Evolutionary conservation across 169 alveolate genomes (phyloP), one percentile per base, ranked within the genome.

Genomic region (Eimeria zaria): DNA sequence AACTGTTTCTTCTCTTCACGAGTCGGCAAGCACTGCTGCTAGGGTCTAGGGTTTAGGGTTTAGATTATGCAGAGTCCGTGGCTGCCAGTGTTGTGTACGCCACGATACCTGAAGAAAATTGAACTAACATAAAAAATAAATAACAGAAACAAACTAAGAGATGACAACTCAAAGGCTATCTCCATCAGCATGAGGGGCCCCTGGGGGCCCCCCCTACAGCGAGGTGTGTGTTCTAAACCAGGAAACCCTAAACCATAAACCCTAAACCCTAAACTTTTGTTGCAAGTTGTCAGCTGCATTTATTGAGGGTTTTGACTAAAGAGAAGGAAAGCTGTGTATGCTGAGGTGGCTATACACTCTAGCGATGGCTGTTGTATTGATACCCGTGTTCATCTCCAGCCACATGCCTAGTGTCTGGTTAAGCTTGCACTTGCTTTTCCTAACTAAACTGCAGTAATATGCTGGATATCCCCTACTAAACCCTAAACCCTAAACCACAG

Each of bases 1-100:
- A 12, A 18, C 16, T 58, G 67, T 58, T 2, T 51, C 58, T 51
- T 8, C 12, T 12, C 58, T 12, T 58, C 67, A 16, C 67, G 12
- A 39, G 8, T 62, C 4, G 73, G 73, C 39, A 20, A 18, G 16
- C 33, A 62, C 11, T 27, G 6, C 5, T 27, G 73, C 27, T 62
- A 62, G 73, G 73, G 73, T 62, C 27, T 62, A 62, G 73, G 73
- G 73, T 62, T 62, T 62, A 62, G 73, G 73, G 73, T 62, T 62
- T 62, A 62, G 39, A 39, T 33, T 8, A 14, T 12, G 67, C 67
- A 16, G 67, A 58, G n/a, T 58, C 16, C 39, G 39, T 27, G 12
- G 39, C 73, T 62, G 14, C 4, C 53, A n/a, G 9, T 33, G 22
- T 33, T 73, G 84, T 39, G 36, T 73, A 36, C 22, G 53, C 84